phyloP scores from a whole-genome alignment of 163 green algal genomes.

The Scenedesmus sp. region DNA sequence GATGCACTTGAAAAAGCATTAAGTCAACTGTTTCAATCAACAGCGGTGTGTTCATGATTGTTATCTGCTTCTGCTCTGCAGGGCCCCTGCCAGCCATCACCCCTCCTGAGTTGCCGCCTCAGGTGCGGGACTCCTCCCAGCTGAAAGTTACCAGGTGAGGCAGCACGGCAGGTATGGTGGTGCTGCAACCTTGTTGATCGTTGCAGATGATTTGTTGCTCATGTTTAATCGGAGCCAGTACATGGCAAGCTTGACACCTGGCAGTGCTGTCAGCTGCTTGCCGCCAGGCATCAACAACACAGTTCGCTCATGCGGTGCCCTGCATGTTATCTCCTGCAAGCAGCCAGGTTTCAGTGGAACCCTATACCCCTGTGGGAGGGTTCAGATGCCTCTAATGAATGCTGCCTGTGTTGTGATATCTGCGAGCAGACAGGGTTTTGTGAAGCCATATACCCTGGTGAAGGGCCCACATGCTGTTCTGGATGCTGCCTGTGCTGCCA shows the following conservation, averaged over 20 bases:
- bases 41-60: neutral
- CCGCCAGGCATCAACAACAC: too few species aligned
- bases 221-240: neutral
- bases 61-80: neutral
- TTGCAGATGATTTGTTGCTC: neutral
- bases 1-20: neutral
- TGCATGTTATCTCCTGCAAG: too few species aligned
- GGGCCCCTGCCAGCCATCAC: conserved; percentile 23
- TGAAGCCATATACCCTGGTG: neutral
- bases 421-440: neutral
- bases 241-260: neutral
- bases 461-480: neutral
- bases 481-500: neutral
- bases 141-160: conserved; percentile 27
- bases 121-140: neutral
- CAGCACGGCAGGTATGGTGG: too few species aligned
- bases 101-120: conserved; percentile 7
- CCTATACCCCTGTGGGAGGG: too few species aligned
- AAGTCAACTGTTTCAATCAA: neutral
- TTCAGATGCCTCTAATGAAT: too few species aligned
- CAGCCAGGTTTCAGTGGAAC: too few species aligned
- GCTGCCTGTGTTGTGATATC: neutral
- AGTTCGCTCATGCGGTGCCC: too few species aligned
- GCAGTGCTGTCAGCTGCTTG: too few species aligned
- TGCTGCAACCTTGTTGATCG: neutral